Evolutionary conservation across 2,329 filamentous ascomycete species (phyloP), one percentile per base, ranked within the genome.

Genomic region (Diaporthe destruens): DNA sequence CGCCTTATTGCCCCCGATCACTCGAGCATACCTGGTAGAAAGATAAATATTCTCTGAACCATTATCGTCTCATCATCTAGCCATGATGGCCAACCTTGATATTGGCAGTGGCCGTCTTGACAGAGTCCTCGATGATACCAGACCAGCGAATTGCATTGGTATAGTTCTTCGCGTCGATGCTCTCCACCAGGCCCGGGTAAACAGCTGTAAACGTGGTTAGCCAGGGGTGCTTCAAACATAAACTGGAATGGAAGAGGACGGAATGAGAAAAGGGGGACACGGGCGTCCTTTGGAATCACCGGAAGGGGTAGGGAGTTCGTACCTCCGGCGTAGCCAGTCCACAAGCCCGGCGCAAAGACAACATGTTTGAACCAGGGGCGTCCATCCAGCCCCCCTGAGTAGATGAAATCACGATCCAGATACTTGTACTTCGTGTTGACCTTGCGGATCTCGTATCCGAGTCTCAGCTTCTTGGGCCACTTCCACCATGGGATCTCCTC

Each of bases 301-400:
- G 39, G 4, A 51, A 61, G 29, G 1, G 47, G 67, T 59, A 47
- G 59, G 12, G 32, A 71, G 51, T 65, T 83, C 87, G 82, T 78
- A 91, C 90, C 89, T 79, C 95, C 95, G 0, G 94, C 86, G 81
- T 98, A 98, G 0, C 95, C 95, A 0, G 94, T 98, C 94, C 95
- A 97, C 61, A 96, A 81, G 0, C 95, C 95, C 0, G 95, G 95
- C 1, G 95, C 95, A 82, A 97, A 98, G 1, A 98, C 93, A 2
- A 98, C 92, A 78, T 98, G 96, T 84, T 98, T 98, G 85, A 96
- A 98, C 95, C 95, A 98, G 32, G 85, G 85, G 73, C 96, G 86
- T 1, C 90, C 90, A 80, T 98, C 95, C 25, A 98, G 83, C 0
- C 96, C 96, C 3, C 88, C 86, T 6, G 89, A 83, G 77, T 94